These are phyloP conservation scores for Solanum pennellii DNA, from an alignment of 257 asterid genomes.

Conservation along the genomic window DNA sequence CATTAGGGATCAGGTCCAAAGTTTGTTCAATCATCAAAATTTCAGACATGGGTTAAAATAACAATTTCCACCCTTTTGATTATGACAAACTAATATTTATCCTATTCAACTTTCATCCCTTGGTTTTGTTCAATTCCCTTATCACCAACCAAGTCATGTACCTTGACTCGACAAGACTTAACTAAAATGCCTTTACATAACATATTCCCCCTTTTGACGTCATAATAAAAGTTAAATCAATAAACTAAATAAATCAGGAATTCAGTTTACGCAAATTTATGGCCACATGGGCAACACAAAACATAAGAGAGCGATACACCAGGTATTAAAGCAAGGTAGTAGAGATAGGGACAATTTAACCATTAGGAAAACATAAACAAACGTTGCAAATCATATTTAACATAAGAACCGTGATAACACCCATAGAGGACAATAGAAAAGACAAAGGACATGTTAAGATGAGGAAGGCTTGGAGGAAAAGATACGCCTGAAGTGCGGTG, in stretches of 20 bases:
- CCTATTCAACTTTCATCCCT: neutral
- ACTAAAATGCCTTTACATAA: no score
- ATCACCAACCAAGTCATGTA: neutral
- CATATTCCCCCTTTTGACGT: neutral
- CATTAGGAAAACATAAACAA: neutral
- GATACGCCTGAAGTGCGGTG: neutral
- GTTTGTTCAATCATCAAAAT: neutral
- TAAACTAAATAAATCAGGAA: no score
- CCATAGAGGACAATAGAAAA: neutral
- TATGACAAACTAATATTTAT: neutral
- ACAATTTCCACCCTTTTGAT: no score
- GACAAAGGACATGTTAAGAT: no score
- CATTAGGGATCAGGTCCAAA: neutral
- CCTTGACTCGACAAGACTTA: neutral
- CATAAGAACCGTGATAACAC: neutral
- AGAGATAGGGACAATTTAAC: neutral
- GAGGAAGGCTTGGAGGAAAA: neutral
- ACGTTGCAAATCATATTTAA: neutral
- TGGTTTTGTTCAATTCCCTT: neutral
- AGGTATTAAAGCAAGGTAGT: neutral
- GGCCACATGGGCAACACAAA: neutral
- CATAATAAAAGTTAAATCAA: neutral
- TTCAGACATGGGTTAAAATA: neutral
- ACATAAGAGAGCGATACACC: neutral
- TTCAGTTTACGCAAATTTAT: no score